These are phyloP conservation scores for Hysterangium stoloniferum DNA, from an alignment of 768 basidiomycete genomes.

Conservation along the genomic window DNA sequence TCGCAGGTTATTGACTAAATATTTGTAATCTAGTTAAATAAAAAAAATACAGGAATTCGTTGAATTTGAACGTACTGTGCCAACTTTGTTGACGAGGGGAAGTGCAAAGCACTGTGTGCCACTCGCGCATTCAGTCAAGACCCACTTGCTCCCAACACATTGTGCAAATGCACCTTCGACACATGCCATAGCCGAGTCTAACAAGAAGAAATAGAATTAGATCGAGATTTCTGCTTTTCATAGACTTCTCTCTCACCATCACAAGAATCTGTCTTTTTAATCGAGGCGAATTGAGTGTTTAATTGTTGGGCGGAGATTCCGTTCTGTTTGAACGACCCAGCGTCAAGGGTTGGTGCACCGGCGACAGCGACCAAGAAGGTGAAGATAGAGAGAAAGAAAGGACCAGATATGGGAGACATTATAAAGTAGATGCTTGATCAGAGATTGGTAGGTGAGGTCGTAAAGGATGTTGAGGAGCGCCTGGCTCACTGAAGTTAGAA, in stretches of 20 bases:
- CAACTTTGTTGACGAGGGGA: slow-evolving; percentile 33
- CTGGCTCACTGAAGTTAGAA: too few species aligned
- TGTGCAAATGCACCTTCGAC: slow-evolving; percentile 40
- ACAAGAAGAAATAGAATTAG: not conserved
- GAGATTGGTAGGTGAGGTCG: not conserved
- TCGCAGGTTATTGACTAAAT: slow-evolving; percentile 10
- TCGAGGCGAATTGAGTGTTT: slow-evolving; percentile 37
- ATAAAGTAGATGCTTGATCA: not conserved
- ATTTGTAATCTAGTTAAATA: not conserved
- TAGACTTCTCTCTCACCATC: slow-evolving; percentile 26
- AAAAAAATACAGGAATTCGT: not conserved
- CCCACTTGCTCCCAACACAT: slow-evolving; percentile 43
- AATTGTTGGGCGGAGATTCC: slow-evolving; percentile 43
- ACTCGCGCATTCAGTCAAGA: slow-evolving; percentile 29
- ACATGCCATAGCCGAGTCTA: slow-evolving; percentile 37
- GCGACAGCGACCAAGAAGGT: slow-evolving; percentile 22
- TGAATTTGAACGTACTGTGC: slow-evolving; percentile 23
- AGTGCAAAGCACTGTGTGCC: slow-evolving; percentile 31
- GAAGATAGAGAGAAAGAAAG: slow-evolving; percentile 22
- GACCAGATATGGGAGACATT: slow-evolving; percentile 18
- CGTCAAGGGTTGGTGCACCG: slow-evolving; percentile 30
- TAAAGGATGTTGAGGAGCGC: not conserved
- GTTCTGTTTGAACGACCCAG: slow-evolving; percentile 38
- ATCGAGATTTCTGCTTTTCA: not conserved
- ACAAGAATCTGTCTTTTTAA: slow-evolving; percentile 39